phyloP scores from a whole-genome alignment of 1,284 basidiomycete genomes.

The Cystobasidium sp. region DNA sequence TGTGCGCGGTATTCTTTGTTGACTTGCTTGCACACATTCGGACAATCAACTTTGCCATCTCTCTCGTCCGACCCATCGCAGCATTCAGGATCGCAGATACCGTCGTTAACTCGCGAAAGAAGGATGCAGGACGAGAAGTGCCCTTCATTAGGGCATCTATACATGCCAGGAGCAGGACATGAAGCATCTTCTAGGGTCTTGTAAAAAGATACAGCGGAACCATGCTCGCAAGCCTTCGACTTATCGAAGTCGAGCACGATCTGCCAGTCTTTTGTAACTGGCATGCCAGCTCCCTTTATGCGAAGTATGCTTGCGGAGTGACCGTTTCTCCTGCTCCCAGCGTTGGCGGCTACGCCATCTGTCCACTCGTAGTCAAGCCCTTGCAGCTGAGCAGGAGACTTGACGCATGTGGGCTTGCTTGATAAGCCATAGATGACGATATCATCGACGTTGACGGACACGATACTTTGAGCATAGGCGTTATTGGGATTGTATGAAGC shows the following conservation, averaged over 20 bases:
- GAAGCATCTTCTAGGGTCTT: conserved; percentile 46
- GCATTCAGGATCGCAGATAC: conserved; percentile 90
- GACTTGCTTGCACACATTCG: conserved; percentile 75
- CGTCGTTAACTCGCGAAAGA: conserved; percentile 87
- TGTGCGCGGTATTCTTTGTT: conserved; percentile 72
- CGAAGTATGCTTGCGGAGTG: conserved; percentile 47
- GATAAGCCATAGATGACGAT: conserved; percentile 75
- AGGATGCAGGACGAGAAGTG: conserved; percentile 81
- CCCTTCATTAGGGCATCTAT: conserved; percentile 87
- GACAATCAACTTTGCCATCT: conserved; percentile 69
- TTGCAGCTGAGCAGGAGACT: conserved; percentile 32
- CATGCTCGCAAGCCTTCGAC: conserved; percentile 31
- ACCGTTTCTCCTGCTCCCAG: conserved; percentile 46
- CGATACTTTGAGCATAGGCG: conserved; percentile 69
- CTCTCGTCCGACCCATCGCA: conserved; percentile 97
- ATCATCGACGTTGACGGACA: conserved; percentile 75
- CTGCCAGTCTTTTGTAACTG: conserved; percentile 49
- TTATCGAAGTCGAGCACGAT: conserved; percentile 48
- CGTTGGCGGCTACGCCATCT: conserved; percentile 49
- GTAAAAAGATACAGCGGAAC: conserved; percentile 44
- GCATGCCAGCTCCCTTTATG: conserved; percentile 47
- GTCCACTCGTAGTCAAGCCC: conserved; percentile 52
- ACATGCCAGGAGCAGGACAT: conserved; percentile 57
- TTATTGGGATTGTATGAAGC: conserved; percentile 62
- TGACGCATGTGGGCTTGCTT: conserved; percentile 62